Evolutionary conservation across 2,329 filamentous ascomycete species (phyloP), one percentile per base, ranked within the genome.

Genomic region (Pezicula rhizophila): DNA sequence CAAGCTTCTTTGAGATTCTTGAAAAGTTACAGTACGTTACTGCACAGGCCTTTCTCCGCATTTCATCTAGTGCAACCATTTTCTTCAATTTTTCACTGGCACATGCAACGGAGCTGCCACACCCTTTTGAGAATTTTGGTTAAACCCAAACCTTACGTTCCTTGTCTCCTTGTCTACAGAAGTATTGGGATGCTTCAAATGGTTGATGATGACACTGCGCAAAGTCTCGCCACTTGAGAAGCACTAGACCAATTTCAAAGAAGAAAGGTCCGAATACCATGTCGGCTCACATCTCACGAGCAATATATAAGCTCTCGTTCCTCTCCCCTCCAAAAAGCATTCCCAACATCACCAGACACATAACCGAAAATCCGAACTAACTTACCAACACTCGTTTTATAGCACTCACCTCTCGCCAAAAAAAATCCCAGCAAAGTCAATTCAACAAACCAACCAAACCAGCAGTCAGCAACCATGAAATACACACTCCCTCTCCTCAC

Each of bases 381-480:
- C 20, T 15, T 38, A 14, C 23, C 35, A 40, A 39, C 45, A 46
- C 37, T 49, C 47, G 3, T 3, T 45, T 49, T 34, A 20, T 17
- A 25, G 47, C 42, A 31, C 18, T 26, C n/a, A n/a, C 15, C 17
- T 26, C 12, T 44, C 33, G 25, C n/a, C 18, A 6, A 23, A 42
- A 42, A 14, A 8, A 3, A 18, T 3, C 8, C 7, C n/a, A 33
- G 28, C 31, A 35, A 39, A 28, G 8, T 39, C 18, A 42, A 33
- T 45, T 28, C 28, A 48, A 46, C 26, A 42, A 20, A 47, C 49
- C n/a, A n/a, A n/a, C n/a, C n/a, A n/a, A 56, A 54, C 26, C 28
- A 31, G 3, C 17, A 25, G 46, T 42, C 33, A 42, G 15, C 47
- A 48, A 56, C 53, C 12, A 60, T 60, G 58, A 51, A 59, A 42